Base-by-base conservation (phyloP, 495 filamentous ascomycete genomes). In the Chaetomium fimeti region DNA sequence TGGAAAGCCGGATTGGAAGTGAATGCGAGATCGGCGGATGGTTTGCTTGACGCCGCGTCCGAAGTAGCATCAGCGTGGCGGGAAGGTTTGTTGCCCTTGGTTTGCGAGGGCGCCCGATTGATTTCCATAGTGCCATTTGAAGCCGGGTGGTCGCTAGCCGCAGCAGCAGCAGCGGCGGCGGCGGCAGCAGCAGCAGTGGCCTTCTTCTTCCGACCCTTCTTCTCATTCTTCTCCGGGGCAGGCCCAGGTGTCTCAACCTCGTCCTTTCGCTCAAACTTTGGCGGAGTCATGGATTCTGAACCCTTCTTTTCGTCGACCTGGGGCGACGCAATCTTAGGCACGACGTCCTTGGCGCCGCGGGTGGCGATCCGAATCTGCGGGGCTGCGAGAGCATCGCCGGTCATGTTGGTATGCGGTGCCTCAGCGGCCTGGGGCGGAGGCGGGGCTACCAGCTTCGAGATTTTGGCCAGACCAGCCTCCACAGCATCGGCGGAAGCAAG, bases 401-500 rank as follows among this genome's bases (percentile, higher is more conserved):
- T 32, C 5, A 58, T 47, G 3, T 36, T 20, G 18, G 70, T 45
- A 20, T 73, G 68, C 45, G 72, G 73, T n/a, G 68, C 13, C 32
- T 77, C 73, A 2, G 73, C 64, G 52, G 77, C 68, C 32, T 76
- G 69, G 24, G 55, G 70, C n/a, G 72, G 72, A 13, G 75, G 69
- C 38, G 65, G 76, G 38, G 73, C 72, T 47, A 75, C 79, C 24
- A 80, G 71, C 74, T 78, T 83, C 16, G 68, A 67, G 53, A 78
- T 83, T 69, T 79, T 82, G 20, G 80, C 78, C 18, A 85, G 78
- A 29, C 85, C 89, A 43, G 83, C 82, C 47, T 88, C 82, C 52
- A 89, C 77, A 20, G 90, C 93, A 77, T 96, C 87, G 22, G 92
- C 80, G 1, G 89, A 79, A 62, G 85, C 75, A 45, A 96, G 79